Conservation (phyloP, 345 rosid species). For the Salix exigua region DNA sequence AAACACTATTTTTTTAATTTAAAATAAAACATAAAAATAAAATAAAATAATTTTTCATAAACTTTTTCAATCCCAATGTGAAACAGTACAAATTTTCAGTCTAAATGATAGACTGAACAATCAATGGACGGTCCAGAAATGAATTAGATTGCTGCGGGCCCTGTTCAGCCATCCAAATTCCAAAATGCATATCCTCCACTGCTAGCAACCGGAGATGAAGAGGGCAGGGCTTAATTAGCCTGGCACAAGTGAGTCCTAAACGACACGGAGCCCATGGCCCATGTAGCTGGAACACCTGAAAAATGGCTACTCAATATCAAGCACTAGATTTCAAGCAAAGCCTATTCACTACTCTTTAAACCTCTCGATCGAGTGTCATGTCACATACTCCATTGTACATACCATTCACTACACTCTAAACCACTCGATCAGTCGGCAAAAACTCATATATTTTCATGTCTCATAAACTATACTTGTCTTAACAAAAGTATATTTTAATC, state of each 20-base stretch:
- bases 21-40: too few relatives aligned
- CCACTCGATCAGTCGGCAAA: slow-evolving; percentile 11
- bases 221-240: neutral
- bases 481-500: neutral
- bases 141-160: neutral
- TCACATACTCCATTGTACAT: neutral
- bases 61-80: too few relatives aligned
- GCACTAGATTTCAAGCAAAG: neutral
- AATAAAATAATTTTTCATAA: too few relatives aligned
- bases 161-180: neutral
- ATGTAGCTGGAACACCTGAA: neutral
- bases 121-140: neutral
- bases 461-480: neutral
- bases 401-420: neutral
- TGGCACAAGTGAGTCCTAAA: neutral
- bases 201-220: neutral
- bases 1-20: too few relatives aligned
- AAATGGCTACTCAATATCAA: neutral
- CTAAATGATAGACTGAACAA: neutral
- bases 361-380: slow-evolving; percentile 20
- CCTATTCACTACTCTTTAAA: too few relatives aligned
- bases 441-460: neutral
- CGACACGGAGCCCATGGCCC: neutral
- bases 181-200: neutral
- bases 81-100: too few relatives aligned